Evolutionary conservation across 768 basidiomycete genomes (phyloP).

Genomic region (Lactifluus echinatus): DNA sequence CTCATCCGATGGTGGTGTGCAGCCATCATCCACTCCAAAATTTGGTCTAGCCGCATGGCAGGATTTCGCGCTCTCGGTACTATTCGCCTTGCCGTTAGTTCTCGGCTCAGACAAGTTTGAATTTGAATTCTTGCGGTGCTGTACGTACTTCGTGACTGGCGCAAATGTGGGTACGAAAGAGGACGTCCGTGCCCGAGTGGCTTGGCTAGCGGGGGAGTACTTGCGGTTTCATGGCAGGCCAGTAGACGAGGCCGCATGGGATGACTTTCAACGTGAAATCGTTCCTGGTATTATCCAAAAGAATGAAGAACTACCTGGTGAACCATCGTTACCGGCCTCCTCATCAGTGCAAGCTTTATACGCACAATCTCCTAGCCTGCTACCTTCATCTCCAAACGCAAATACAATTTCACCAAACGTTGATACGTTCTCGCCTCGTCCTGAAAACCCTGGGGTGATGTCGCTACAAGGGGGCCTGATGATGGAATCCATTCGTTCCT

Average conservation of each 20-base stretch:
- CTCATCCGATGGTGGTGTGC: slow-evolving; percentile 2
- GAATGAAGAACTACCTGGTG: slow-evolving; percentile 22
- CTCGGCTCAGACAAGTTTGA: slow-evolving; percentile 53
- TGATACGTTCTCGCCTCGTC: slow-evolving; percentile 25
- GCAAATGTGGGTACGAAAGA: slow-evolving; percentile 34
- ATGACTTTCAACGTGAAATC: slow-evolving; percentile 44
- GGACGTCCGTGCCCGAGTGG: slow-evolving; percentile 38
- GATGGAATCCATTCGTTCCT: not conserved
- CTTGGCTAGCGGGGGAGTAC: slow-evolving; percentile 63
- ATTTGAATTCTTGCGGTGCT: slow-evolving; percentile 59
- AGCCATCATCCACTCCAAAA: slow-evolving; percentile 14
- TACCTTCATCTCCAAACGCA: slow-evolving; percentile 8
- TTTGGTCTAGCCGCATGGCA: slow-evolving; percentile 38
- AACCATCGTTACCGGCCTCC: slow-evolving; percentile 31
- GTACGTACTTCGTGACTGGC: slow-evolving; percentile 54
- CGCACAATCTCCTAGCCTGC: slow-evolving; percentile 38
- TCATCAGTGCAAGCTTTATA: slow-evolving; percentile 48
- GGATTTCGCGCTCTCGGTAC: slow-evolving; percentile 51
- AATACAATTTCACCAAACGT: slow-evolving; percentile 28
- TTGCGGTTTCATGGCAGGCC: slow-evolving; percentile 48
- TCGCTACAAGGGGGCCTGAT: slow-evolving; percentile 11
- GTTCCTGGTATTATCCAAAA: slow-evolving; percentile 34
- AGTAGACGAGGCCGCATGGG: slow-evolving; percentile 46
- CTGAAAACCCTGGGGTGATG: slow-evolving; percentile 3
- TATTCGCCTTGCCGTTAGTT: slow-evolving; percentile 52